These are phyloP conservation scores for Pyracantha coccinea DNA, from an alignment of 331 rosid species.

Conservation along the genomic window DNA sequence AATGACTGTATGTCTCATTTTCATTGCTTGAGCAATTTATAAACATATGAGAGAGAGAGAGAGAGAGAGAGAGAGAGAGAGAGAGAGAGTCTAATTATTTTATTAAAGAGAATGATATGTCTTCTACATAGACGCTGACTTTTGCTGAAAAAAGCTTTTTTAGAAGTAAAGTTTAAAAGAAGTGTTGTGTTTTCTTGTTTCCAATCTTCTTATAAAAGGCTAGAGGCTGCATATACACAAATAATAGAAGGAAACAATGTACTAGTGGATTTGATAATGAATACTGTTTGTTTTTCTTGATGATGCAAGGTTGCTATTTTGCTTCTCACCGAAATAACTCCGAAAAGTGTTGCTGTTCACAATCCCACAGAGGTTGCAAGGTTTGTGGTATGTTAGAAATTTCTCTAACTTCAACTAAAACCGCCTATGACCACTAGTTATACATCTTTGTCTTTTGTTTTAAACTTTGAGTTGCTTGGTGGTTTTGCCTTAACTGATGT, in stretches of 20 bases:
- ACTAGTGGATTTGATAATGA: background rate
- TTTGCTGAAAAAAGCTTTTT: background rate
- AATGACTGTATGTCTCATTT: conserved; percentile 77
- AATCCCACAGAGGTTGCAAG: conserved; percentile 97
- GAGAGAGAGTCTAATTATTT: background rate
- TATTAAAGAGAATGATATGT: background rate
- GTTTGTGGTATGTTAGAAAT: conserved; percentile 66
- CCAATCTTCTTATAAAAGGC: background rate
- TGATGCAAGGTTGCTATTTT: conserved; percentile 80
- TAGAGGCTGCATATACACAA: background rate
- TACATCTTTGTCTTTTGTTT: conserved; percentile 8
- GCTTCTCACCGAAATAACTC: conserved; percentile 98
- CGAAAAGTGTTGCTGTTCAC: conserved; percentile 95
- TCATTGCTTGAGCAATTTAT: conserved; percentile 9
- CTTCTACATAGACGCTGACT: background rate
- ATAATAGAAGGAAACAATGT: background rate
- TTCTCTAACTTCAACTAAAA: background rate
- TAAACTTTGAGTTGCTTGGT: background rate
- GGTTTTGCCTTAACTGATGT: conserved; percentile 4
- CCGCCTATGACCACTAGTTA: background rate
- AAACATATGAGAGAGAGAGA: conserved; percentile 1
- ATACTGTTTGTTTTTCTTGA: conserved; percentile 2
- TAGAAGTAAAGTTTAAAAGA: background rate
- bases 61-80: background rate
- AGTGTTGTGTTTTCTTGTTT: background rate